Evolutionary conservation across 345 rosid species (phyloP).

Genomic region (Hypericum androsaemum): DNA sequence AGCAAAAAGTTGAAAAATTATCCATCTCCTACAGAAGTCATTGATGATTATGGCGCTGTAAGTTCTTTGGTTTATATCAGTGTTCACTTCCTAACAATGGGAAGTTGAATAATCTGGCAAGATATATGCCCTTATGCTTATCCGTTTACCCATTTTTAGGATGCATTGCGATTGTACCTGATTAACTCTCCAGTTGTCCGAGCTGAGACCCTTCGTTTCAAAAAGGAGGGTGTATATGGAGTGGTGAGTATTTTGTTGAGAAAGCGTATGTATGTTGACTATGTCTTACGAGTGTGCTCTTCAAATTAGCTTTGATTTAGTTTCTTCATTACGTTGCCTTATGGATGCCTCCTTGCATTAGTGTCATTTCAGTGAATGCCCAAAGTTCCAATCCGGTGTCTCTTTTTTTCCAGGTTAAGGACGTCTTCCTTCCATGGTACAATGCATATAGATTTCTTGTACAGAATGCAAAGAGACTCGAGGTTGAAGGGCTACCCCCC

Average conservation of each 20-base stretch:
- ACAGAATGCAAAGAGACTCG: slow-evolving; percentile 95
- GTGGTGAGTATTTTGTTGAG: slow-evolving; percentile 57
- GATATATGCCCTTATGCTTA: background rate
- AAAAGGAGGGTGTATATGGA: slow-evolving; percentile 81
- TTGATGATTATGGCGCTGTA: slow-evolving; percentile 93
- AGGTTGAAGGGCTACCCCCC: slow-evolving; percentile 67
- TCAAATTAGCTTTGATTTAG: background rate
- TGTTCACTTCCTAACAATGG: no score
- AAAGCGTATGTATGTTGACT: background rate
- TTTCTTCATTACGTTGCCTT: background rate
- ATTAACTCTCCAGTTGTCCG: slow-evolving; percentile 98
- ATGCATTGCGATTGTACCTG: slow-evolving; percentile 84
- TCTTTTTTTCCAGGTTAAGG: slow-evolving; percentile 63
- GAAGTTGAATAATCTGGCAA: no score
- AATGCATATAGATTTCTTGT: slow-evolving; percentile 97
- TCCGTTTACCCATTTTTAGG: slow-evolving; percentile 31
- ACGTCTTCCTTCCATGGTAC: slow-evolving; percentile 99
- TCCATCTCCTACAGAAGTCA: slow-evolving; percentile 85
- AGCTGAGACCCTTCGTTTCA: slow-evolving; percentile 89
- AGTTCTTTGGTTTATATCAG: slow-evolving; percentile 15
- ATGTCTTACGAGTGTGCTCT: background rate
- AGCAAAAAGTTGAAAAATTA: slow-evolving; percentile 79
- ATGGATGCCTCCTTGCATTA: background rate
- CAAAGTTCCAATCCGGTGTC: slow-evolving; percentile 4
- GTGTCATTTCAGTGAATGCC: background rate